Conservation (phyloP, 2,329 filamentous ascomycete species). For the Trichoderma sp. region DNA sequence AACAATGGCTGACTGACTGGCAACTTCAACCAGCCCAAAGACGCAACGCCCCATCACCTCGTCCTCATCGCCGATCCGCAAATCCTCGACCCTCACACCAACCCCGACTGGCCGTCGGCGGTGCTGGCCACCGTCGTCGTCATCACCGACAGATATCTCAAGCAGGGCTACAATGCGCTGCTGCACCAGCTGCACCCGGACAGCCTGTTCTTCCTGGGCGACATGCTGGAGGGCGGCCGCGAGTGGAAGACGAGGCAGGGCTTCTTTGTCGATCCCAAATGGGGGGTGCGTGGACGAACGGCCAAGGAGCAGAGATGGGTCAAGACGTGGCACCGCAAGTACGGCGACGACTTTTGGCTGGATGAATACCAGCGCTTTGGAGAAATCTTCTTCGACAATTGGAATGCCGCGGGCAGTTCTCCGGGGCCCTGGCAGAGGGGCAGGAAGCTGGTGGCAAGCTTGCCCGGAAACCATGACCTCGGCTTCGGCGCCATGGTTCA, state of each 20-base stretch:
- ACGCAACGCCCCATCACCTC: constrained; percentile 77
- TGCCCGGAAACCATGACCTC: constrained; percentile 94
- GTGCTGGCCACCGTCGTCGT: constrained; percentile 51
- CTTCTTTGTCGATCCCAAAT: constrained; percentile 56
- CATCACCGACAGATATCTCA: constrained; percentile 86
- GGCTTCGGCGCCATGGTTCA: constrained; percentile 88
- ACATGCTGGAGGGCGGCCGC: constrained; percentile 91
- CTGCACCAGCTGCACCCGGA: constrained; percentile 77
- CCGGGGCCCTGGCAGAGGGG: constrained; percentile 60
- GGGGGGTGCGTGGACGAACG: constrained; percentile 50
- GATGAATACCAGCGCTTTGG: constrained; percentile 82
- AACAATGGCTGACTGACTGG: neutral
- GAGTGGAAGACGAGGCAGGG: constrained; percentile 80
- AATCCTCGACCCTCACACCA: constrained; percentile 91
- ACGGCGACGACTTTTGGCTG: constrained; percentile 81
- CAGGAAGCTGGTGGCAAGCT: constrained; percentile 74
- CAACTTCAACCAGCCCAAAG: constrained; percentile 58
- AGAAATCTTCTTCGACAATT: constrained; percentile 75
- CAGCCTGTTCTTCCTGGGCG: constrained; percentile 85
- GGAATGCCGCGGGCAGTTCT: constrained; percentile 54
- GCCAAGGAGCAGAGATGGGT: constrained; percentile 52
- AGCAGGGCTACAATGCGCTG: constrained; percentile 74
- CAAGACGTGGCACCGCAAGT: constrained; percentile 68
- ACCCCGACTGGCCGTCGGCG: constrained; percentile 71
- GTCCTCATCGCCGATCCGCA: constrained; percentile 87